phyloP scores from a whole-genome alignment of 805 yeast genomes.

The Ogataea pilisensis region DNA sequence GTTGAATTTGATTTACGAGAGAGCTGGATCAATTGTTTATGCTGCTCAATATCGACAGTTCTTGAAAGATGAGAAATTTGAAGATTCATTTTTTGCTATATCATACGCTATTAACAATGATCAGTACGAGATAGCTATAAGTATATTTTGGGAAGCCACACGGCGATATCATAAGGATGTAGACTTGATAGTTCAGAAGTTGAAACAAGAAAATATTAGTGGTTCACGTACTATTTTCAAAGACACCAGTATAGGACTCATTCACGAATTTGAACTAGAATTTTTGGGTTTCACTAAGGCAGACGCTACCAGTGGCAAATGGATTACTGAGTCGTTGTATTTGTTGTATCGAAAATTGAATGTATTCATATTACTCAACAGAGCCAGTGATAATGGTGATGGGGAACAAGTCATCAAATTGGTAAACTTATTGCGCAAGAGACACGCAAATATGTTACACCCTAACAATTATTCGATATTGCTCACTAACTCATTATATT shows the following conservation, averaged over 20 bases:
- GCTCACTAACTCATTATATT: neutral
- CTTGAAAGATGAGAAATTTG: conserved; percentile 5
- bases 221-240: too few relatives aligned
- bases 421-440: neutral
- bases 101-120: conserved; percentile 11
- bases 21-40: conserved; percentile 6
- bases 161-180: neutral
- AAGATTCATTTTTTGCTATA: conserved; percentile 17
- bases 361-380: neutral
- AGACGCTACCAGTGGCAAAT: neutral
- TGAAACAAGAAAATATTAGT: too few relatives aligned
- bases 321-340: neutral
- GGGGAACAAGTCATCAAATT: neutral
- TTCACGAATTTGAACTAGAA: neutral
- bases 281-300: neutral
- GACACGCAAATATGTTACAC: neutral
- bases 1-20: conserved; percentile 12
- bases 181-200: neutral
- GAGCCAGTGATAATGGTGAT: neutral
- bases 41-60: conserved; percentile 11
- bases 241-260: neutral
- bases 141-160: conserved; percentile 14
- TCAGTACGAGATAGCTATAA: conserved; percentile 23
- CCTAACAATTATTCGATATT: neutral
- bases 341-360: neutral